phyloP scores from a whole-genome alignment of 805 yeast genomes.

The Nakazawaea ernobii region DNA sequence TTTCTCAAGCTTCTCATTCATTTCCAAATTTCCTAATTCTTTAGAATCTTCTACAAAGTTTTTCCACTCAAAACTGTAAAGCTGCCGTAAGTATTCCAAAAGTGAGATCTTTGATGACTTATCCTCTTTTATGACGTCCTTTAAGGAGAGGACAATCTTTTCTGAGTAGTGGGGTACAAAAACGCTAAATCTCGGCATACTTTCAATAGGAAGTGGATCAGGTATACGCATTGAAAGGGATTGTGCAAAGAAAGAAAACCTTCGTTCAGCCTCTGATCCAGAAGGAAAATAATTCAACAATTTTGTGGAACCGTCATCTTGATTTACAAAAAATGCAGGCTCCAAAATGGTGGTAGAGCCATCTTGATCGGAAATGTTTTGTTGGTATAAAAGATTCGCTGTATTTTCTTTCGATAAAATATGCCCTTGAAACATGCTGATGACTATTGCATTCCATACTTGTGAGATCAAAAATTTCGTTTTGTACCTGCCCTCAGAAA shows the following conservation, averaged over 20 bases:
- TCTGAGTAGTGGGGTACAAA: slow-evolving; percentile 49
- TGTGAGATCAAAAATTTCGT: slow-evolving; percentile 36
- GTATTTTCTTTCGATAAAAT: slow-evolving; percentile 45
- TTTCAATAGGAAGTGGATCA: slow-evolving; percentile 40
- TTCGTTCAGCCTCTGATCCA: slow-evolving; percentile 44
- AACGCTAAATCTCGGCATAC: slow-evolving; percentile 47
- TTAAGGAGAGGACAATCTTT: slow-evolving; percentile 36
- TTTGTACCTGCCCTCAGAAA: slow-evolving; percentile 38
- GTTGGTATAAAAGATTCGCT: slow-evolving; percentile 26
- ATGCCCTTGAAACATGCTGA: slow-evolving; percentile 52
- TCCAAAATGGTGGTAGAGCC: slow-evolving; percentile 26
- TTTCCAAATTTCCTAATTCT: slow-evolving; percentile 11
- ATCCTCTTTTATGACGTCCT: slow-evolving; percentile 42
- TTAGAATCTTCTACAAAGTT: slow-evolving; percentile 75
- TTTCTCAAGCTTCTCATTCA: slow-evolving; percentile 38
- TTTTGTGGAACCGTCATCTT: slow-evolving; percentile 38
- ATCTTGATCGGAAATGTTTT: slow-evolving; percentile 47
- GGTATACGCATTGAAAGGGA: slow-evolving; percentile 43
- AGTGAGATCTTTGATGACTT: slow-evolving; percentile 45
- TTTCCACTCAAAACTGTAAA: slow-evolving; percentile 76
- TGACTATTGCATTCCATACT: slow-evolving; percentile 49
- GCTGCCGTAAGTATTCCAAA: slow-evolving; percentile 71
- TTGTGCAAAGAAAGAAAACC: slow-evolving; percentile 50
- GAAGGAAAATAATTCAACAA: slow-evolving; percentile 35
- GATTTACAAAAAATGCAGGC: slow-evolving; percentile 42